These are phyloP conservation scores for Beauveria bassiana DNA, from an alignment of 2,329 filamentous ascomycete genomes.

Conservation along the genomic window DNA sequence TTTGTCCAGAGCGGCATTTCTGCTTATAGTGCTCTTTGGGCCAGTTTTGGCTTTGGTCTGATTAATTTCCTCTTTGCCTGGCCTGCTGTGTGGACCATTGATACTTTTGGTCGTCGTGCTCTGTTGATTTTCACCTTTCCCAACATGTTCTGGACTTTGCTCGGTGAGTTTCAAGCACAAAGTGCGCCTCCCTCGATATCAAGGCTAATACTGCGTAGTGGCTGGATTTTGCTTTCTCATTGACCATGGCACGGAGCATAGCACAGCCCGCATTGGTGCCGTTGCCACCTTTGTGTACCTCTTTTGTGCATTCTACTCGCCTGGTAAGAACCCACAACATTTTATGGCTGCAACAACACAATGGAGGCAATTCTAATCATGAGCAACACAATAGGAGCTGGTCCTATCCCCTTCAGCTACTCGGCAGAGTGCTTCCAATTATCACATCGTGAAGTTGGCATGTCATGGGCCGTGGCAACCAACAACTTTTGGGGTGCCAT, in stretches of 20 bases:
- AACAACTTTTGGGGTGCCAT: conserved; percentile 44
- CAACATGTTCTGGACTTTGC: conserved; percentile 52
- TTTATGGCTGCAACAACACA: neutral
- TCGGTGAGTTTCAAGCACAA: conserved; percentile 20
- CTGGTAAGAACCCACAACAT: conserved; percentile 26
- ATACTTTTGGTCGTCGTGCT: conserved; percentile 53
- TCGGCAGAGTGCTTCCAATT: conserved; percentile 53
- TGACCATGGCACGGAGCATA: conserved; percentile 22
- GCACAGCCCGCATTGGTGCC: conserved; percentile 38
- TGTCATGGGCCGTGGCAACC: conserved; percentile 52
- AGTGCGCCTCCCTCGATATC: neutral
- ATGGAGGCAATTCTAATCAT: neutral
- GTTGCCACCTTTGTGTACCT: conserved; percentile 55
- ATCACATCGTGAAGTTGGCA: conserved; percentile 52
- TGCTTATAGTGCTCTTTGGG: conserved; percentile 30
- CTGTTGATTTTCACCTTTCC: conserved; percentile 57
- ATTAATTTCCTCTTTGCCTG: conserved; percentile 57
- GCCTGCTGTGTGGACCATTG: conserved; percentile 56
- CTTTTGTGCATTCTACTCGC: conserved; percentile 56
- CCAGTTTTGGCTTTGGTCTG: conserved; percentile 39
- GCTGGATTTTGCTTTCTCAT: conserved; percentile 29
- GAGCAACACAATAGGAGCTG: conserved; percentile 30
- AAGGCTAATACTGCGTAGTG: conserved; percentile 11
- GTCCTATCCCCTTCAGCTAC: conserved; percentile 51
- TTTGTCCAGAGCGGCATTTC: conserved; percentile 35